Conservation (phyloP, 129 eudicot species). For the Smallanthus sonchifolius region DNA sequence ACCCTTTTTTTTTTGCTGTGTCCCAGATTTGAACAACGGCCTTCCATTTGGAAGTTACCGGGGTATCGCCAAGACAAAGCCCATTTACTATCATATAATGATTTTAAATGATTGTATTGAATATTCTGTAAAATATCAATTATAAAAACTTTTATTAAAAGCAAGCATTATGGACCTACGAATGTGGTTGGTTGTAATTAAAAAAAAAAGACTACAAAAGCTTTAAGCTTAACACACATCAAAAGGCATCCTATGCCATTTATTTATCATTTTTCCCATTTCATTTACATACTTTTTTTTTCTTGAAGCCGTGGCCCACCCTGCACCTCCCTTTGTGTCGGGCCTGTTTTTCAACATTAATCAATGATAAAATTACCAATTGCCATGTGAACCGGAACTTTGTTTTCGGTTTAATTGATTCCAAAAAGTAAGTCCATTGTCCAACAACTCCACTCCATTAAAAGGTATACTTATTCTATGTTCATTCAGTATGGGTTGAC, state of each 20-base stretch:
- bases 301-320: too few relatives aligned
- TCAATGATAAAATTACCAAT: not conserved
- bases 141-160: not conserved
- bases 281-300: constrained; percentile 17
- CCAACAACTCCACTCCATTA: constrained; percentile 33
- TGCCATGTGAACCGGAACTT: not conserved
- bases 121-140: too few relatives aligned
- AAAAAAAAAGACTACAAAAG: constrained; percentile 22
- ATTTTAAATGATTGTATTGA: too few relatives aligned
- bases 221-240: constrained; percentile 21
- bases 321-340: too few relatives aligned
- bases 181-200: not conserved
- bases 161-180: not conserved
- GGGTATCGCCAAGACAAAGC: too few relatives aligned
- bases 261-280: constrained; percentile 36
- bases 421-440: constrained; percentile 14
- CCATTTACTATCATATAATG: too few relatives aligned
- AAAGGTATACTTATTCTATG: constrained; percentile 15
- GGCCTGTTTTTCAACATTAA: not conserved
- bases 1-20: too few relatives aligned
- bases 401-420: not conserved
- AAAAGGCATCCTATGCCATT: constrained; percentile 40
- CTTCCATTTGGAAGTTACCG: too few relatives aligned
- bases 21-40: too few relatives aligned
- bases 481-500: constrained; percentile 26